Conservation (phyloP, 1,284 basidiomycete genomes). For the Microbotryomycetes sp. region DNA sequence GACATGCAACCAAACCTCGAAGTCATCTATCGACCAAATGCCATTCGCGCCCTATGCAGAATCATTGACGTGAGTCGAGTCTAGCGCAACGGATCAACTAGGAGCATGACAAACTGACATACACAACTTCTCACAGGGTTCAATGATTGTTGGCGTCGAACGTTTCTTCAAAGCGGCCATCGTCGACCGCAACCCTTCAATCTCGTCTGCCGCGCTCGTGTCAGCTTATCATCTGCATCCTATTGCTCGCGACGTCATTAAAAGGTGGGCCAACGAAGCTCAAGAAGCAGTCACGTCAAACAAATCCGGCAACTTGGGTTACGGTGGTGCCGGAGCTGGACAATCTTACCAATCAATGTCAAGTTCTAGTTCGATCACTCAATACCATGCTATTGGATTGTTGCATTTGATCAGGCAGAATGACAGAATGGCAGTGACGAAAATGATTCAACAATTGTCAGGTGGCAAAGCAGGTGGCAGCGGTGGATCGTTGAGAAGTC, state of each 20-base stretch:
- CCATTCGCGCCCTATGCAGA: constrained; percentile 89
- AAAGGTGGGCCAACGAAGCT: constrained; percentile 97
- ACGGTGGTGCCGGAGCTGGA: constrained; percentile 48
- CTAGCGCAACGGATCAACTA: no score
- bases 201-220: constrained; percentile 91
- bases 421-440: constrained; percentile 97
- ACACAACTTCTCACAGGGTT: constrained; percentile 53
- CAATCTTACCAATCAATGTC: constrained; percentile 67
- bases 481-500: constrained; percentile 78
- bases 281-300: constrained; percentile 94
- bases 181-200: constrained; percentile 92
- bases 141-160: constrained; percentile 97
- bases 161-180: constrained; percentile 99
- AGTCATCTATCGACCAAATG: constrained; percentile 96
- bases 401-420: constrained; percentile 93
- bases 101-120: background rate
- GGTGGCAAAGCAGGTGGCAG: constrained; percentile 71
- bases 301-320: constrained; percentile 56
- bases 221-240: constrained; percentile 95
- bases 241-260: constrained; percentile 86
- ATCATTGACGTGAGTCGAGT: constrained; percentile 96
- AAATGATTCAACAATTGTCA: constrained; percentile 87
- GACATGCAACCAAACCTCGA: constrained; percentile 99
- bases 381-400: constrained; percentile 94
- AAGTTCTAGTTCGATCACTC: constrained; percentile 84